Evolutionary conservation across 2,329 filamentous ascomycete species (phyloP).

Genomic region (Tolypocladium nubicola): DNA sequence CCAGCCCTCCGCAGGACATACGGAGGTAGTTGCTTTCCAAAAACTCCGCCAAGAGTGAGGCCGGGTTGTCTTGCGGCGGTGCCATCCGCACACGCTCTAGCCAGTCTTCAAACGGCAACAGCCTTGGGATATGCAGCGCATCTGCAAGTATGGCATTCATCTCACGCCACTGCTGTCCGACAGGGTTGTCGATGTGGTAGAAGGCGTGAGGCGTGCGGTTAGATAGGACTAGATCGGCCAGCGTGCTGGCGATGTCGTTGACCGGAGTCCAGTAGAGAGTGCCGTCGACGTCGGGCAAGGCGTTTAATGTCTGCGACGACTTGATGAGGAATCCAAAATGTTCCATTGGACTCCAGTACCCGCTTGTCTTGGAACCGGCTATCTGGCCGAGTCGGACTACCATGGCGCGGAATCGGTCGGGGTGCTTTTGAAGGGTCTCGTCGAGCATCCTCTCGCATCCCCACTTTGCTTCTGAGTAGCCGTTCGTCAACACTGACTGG

Average conservation of each 20-base stretch:
- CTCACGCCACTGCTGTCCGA: constrained; percentile 8
- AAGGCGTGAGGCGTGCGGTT: constrained; percentile 2
- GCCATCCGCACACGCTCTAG: constrained; percentile 1
- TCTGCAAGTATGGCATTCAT: constrained; percentile 5
- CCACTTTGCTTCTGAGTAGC: constrained; percentile 42
- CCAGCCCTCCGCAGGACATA: constrained; percentile 8
- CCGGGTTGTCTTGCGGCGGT: constrained; percentile 3
- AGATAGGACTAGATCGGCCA: constrained; percentile 6
- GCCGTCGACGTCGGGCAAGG: constrained; percentile 29
- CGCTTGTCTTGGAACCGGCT: constrained; percentile 34
- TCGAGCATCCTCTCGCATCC: constrained; percentile 39
- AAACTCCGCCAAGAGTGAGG: constrained; percentile 4
- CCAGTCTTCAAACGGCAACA: constrained; percentile 6
- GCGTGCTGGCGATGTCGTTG: constrained; percentile 13
- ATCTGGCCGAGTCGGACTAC: constrained; percentile 40
- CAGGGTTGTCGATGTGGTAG: constrained; percentile 14
- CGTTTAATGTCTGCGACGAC: constrained; percentile 32
- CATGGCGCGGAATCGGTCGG: constrained; percentile 30
- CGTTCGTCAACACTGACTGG: constrained; percentile 28
- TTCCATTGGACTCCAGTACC: constrained; percentile 44
- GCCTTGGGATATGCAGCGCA: constrained; percentile 3
- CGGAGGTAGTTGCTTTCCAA: constrained; percentile 5
- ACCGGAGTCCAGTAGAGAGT: constrained; percentile 35
- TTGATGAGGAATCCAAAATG: constrained; percentile 40
- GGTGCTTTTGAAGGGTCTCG: constrained; percentile 32